Evolutionary conservation across 495 filamentous ascomycete species (phyloP).

Genomic region (Tirmania nivea): DNA sequence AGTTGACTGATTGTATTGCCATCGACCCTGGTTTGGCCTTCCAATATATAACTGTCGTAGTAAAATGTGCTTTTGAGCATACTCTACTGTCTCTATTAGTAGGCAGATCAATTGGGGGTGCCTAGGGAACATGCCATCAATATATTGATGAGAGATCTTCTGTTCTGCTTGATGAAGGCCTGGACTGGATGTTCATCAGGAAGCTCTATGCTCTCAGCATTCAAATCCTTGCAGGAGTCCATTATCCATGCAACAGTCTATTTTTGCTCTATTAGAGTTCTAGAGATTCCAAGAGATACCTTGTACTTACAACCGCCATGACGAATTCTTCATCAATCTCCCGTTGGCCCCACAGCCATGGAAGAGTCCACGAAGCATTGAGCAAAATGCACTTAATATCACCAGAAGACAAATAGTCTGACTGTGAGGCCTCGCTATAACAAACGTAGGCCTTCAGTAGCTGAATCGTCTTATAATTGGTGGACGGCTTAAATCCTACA

Average conservation of each 20-base stretch:
- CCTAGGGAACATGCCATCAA: no score
- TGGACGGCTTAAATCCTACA: background rate
- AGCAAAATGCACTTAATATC: background rate
- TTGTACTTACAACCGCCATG: background rate
- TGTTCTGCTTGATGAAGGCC: no score
- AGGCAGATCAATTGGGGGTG: background rate
- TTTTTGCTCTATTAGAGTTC: background rate
- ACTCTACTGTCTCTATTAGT: background rate
- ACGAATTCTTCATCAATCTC: background rate
- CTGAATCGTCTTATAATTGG: background rate
- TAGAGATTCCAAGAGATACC: background rate
- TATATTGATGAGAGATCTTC: no score
- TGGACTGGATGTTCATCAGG: no score
- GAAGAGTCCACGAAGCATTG: background rate
- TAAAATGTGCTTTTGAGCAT: background rate
- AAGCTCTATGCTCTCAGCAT: no score
- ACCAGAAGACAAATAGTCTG: no score
- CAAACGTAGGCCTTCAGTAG: background rate
- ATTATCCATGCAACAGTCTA: background rate
- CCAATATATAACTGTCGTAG: background rate
- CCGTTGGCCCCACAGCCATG: background rate
- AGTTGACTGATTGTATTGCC: background rate
- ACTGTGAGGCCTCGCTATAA: no score
- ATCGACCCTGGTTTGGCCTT: background rate
- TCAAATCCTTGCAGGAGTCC: background rate